Conservation (phyloP, 768 basidiomycete genomes). For the Auriscalpium vulgare region DNA sequence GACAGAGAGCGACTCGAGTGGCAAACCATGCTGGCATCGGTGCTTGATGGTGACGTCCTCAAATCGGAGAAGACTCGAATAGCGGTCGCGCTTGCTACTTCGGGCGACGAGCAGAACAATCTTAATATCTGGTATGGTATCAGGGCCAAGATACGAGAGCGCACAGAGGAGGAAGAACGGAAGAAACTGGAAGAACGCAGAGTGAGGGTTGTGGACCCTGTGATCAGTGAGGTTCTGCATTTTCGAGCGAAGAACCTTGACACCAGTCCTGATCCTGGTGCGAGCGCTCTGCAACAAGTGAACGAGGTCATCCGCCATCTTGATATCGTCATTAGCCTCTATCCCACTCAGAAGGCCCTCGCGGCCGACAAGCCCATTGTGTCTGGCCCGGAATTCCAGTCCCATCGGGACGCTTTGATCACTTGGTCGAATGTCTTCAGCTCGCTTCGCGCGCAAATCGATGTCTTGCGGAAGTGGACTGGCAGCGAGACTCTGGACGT, state of each 20-base stretch:
- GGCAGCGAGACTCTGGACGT: conserved; percentile 89
- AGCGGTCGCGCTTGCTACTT: conserved; percentile 65
- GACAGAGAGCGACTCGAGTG: conserved; percentile 86
- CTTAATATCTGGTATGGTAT: conserved; percentile 84
- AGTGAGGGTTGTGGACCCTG: conserved; percentile 68
- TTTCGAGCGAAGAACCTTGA: conserved; percentile 55
- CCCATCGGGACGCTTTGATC: conserved; percentile 82
- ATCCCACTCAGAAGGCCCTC: conserved; percentile 77
- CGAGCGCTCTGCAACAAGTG: conserved; percentile 53
- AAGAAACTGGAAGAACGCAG: conserved; percentile 77
- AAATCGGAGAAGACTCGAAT: conserved; percentile 93
- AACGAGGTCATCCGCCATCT: conserved; percentile 62
- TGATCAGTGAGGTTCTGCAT: conserved; percentile 74
- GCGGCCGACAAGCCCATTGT: conserved; percentile 70
- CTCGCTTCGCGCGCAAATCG: conserved; percentile 77
- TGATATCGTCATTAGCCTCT: conserved; percentile 78
- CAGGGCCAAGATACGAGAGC: conserved; percentile 75
- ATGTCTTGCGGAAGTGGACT: conserved; percentile 84
- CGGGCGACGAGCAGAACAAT: conserved; percentile 61
- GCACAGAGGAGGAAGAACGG: conserved; percentile 76
- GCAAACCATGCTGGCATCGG: conserved; percentile 93
- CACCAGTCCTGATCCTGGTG: conserved; percentile 28
- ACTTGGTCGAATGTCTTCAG: conserved; percentile 88
- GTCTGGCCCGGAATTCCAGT: conserved; percentile 56
- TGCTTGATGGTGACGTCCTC: conserved; percentile 89